These are phyloP conservation scores for Mortierella sp. DNA, from an alignment of 371 early-diverging fungal genomes.

Conservation along the genomic window DNA sequence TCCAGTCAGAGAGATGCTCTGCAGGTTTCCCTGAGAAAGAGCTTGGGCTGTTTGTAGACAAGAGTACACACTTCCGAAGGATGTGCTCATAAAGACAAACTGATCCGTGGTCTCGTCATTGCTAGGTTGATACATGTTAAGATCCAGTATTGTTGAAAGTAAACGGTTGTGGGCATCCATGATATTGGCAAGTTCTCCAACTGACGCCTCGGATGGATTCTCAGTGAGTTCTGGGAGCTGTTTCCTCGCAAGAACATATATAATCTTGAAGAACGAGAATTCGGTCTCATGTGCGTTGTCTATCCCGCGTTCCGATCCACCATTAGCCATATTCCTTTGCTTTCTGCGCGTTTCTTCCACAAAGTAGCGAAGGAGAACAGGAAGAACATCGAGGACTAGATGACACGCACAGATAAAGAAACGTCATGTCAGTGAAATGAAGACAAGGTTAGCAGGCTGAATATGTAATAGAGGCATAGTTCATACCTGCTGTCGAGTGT, in stretches of 20 bases:
- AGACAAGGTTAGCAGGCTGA: neutral
- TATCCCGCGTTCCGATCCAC: conserved; percentile 35
- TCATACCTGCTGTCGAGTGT: conserved; percentile 20
- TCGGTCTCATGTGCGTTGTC: conserved; percentile 40
- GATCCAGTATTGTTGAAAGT: conserved; percentile 28
- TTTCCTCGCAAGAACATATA: conserved; percentile 37
- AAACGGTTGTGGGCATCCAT: conserved; percentile 44
- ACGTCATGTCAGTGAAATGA: neutral
- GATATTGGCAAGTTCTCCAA: conserved; percentile 26
- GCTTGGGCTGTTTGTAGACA: conserved; percentile 25
- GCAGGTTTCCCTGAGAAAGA: conserved; percentile 18
- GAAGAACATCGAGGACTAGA: conserved; percentile 37
- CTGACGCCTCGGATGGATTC: conserved; percentile 7
- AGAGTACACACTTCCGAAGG: conserved; percentile 30
- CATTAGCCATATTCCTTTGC: conserved; percentile 27
- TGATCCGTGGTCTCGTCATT: conserved; percentile 44
- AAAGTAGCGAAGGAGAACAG: conserved; percentile 33
- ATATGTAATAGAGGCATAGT: neutral
- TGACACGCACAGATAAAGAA: neutral
- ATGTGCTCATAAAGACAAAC: conserved; percentile 46
- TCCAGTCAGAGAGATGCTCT: conserved; percentile 36
- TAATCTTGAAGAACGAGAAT: conserved; percentile 48
- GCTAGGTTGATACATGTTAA: conserved; percentile 53
- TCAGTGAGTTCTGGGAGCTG: conserved; percentile 33
- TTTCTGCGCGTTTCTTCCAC: conserved; percentile 45